A percentile compares a stretch with the other conserved stretches of the same genome.
phyloP scores from a whole-genome alignment of 1,139 yeast species.

The Scheffersomyces illinoinensis region DNA sequence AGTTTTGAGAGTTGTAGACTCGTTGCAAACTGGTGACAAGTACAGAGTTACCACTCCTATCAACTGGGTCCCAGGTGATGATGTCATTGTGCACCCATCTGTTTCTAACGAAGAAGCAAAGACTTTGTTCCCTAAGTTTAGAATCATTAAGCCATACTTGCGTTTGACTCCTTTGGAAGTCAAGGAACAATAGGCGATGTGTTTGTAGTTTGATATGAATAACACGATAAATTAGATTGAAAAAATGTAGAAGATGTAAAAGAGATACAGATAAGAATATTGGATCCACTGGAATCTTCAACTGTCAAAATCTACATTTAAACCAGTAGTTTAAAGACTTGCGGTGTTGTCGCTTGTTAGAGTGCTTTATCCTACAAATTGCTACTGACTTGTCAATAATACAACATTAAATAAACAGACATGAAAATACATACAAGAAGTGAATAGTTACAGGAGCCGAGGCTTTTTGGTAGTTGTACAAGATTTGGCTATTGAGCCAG shows the following conservation, averaged over 20 bases:
- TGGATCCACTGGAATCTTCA: neutral
- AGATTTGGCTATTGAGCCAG: neutral
- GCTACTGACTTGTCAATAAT: neutral
- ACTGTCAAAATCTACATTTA: too few relatives aligned
- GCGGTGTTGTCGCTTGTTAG: too few relatives aligned
- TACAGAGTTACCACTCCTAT: conserved; percentile 84
- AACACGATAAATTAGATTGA: neutral
- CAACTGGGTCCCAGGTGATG: conserved; percentile 74
- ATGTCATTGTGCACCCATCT: conserved; percentile 86
- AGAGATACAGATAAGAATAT: too few relatives aligned
- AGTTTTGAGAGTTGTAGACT: conserved; percentile 82
- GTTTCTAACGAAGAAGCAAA: conserved; percentile 80
- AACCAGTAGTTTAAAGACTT: too few relatives aligned
- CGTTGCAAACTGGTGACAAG: conserved; percentile 78
- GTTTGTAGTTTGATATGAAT: neutral
- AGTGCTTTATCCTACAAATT: too few relatives aligned
- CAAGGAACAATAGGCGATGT: conserved; percentile 2
- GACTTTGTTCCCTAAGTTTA: conserved; percentile 78
- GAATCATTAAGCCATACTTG: conserved; percentile 80
- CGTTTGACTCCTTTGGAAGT: conserved; percentile 24
- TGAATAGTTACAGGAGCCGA: neutral
- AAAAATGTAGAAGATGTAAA: neutral
- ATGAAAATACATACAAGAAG: neutral
- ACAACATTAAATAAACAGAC: neutral
- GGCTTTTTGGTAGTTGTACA: neutral